Evolutionary conservation across 352 stramenopile species (phyloP).

Genomic region (Blastocystis sp.): DNA sequence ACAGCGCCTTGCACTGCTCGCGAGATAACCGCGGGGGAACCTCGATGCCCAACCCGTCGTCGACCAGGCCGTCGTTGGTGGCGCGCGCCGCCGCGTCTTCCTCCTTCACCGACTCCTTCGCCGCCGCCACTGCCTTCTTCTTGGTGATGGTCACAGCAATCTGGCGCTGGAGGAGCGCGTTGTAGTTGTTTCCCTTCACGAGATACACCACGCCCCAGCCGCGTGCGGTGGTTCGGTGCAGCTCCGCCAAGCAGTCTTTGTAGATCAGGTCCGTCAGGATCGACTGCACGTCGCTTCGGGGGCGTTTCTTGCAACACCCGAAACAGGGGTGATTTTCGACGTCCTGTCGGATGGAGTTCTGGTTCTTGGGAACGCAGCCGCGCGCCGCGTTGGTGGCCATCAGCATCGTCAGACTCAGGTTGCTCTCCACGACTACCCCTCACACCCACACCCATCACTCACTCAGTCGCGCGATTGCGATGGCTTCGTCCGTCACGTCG

Average conservation of each 20-base stretch:
- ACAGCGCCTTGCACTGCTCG: neutral
- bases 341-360: neutral
- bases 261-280: slow-evolving; percentile 23
- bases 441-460: neutral
- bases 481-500: slow-evolving; percentile 42
- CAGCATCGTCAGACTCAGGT: neutral
- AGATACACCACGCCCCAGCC: slow-evolving; percentile 25
- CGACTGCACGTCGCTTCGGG: neutral
- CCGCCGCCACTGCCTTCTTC: neutral
- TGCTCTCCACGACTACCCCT: neutral
- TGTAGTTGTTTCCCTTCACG: neutral
- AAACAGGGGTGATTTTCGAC: neutral
- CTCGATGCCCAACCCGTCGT: neutral
- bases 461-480: neutral
- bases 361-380: neutral
- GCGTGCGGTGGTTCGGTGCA: neutral
- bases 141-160: neutral
- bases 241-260: slow-evolving; percentile 39
- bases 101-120: neutral
- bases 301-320: neutral
- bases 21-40: neutral
- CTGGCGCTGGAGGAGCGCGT: neutral
- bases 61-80: slow-evolving; percentile 10
- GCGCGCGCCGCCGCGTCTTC: neutral
- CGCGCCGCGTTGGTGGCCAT: neutral